Percentiles rank a stretch among this genome's conserved stretches.
These are phyloP conservation scores for Neurospora sp. DNA, from an alignment of 495 filamentous ascomycete genomes.

Conservation along the genomic window DNA sequence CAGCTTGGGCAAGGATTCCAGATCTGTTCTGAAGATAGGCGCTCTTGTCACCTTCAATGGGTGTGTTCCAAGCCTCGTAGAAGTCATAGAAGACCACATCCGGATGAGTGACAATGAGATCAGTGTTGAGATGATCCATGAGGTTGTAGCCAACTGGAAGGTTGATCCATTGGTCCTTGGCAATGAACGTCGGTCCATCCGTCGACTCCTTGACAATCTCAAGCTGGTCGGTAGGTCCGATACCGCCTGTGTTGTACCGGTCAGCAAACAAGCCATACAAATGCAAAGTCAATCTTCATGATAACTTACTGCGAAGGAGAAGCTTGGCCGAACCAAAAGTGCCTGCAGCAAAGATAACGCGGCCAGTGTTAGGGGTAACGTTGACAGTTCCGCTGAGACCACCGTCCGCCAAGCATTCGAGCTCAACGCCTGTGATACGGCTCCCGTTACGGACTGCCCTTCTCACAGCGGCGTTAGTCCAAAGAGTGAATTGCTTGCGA, in stretches of 20 bases:
- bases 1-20: conserved; percentile 59
- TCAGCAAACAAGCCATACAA: not conserved
- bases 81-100: conserved; percentile 56
- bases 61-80: conserved; percentile 46
- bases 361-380: conserved; percentile 46
- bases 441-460: conserved; percentile 53
- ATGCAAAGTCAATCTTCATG: not conserved
- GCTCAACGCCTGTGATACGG: conserved; percentile 55
- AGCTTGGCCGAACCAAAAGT: conserved; percentile 66
- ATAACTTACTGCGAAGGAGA: conserved; percentile 38
- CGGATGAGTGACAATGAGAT: conserved; percentile 52
- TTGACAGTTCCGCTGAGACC: conserved; percentile 50
- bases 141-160: conserved; percentile 67
- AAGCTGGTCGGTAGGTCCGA: conserved; percentile 53
- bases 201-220: conserved; percentile 42
- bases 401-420: conserved; percentile 43
- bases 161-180: conserved; percentile 50
- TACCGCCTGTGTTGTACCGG: conserved; percentile 32
- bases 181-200: conserved; percentile 41
- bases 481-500: conserved; percentile 54
- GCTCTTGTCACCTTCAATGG: conserved; percentile 23
- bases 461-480: conserved; percentile 52
- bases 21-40: conserved; percentile 36
- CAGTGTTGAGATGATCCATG: conserved; percentile 63
- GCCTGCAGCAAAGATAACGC: conserved; percentile 60